These are phyloP conservation scores for Pichia sp. DNA, from an alignment of 1,139 yeast species.

Conservation along the genomic window DNA sequence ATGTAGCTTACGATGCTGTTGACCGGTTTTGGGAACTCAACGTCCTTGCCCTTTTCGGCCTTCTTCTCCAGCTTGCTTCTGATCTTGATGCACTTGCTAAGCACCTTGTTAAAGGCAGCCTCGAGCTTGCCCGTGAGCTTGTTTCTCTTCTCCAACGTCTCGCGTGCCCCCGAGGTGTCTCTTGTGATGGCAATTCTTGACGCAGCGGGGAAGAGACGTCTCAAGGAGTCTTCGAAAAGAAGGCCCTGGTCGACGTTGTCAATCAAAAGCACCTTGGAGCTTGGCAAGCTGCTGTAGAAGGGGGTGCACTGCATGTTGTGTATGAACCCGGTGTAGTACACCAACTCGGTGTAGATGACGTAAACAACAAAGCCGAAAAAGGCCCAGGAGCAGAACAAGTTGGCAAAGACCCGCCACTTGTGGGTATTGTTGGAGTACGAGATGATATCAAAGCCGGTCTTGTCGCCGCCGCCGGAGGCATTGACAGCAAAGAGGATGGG, in stretches of 20 bases:
- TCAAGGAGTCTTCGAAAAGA: slow-evolving; percentile 59
- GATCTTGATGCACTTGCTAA: slow-evolving; percentile 57
- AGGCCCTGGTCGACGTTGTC: slow-evolving; percentile 70
- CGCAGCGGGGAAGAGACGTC: slow-evolving; percentile 63
- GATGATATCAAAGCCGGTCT: slow-evolving; percentile 67
- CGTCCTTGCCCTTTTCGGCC: slow-evolving; percentile 13
- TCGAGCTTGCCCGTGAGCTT: slow-evolving; percentile 62
- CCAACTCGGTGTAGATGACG: slow-evolving; percentile 75
- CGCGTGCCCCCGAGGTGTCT: slow-evolving; percentile 54
- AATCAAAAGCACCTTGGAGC: slow-evolving; percentile 76
- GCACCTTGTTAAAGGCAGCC: slow-evolving; percentile 56
- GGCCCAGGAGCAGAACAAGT: slow-evolving; percentile 75
- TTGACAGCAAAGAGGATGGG: slow-evolving; percentile 62
- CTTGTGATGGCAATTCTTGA: slow-evolving; percentile 72
- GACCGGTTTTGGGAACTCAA: slow-evolving; percentile 39
- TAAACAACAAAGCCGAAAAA: slow-evolving; percentile 68
- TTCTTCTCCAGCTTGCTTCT: slow-evolving; percentile 61
- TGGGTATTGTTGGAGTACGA: slow-evolving; percentile 68
- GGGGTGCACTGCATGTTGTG: slow-evolving; percentile 82
- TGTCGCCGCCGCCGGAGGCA: slow-evolving; percentile 53
- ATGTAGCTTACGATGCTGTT: slow-evolving; percentile 61
- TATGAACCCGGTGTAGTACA: slow-evolving; percentile 72
- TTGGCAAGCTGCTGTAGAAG: slow-evolving; percentile 62
- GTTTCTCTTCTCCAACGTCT: slow-evolving; percentile 58
- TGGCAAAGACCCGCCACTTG: slow-evolving; percentile 72